These are phyloP conservation scores for Colletotrichum siamense DNA, from an alignment of 2,329 filamentous ascomycete species.

Conservation along the genomic window DNA sequence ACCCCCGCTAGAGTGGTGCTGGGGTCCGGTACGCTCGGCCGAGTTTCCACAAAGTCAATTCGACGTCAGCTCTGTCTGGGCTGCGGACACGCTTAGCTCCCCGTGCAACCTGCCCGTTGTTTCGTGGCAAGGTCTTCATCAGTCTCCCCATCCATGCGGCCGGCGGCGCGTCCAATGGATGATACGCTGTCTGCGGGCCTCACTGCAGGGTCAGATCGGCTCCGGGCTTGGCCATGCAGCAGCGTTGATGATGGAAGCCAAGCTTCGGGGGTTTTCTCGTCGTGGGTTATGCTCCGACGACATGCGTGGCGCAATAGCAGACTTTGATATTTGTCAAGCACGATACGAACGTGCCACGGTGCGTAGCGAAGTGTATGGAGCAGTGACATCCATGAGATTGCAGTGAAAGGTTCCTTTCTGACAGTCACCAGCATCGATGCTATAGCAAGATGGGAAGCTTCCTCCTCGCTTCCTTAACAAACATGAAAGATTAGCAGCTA, in stretches of 20 bases:
- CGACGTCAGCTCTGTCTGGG: neutral
- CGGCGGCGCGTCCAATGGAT: neutral
- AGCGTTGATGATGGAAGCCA: neutral
- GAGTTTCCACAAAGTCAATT: neutral
- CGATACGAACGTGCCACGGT: too few relatives aligned
- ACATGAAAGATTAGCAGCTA: too few relatives aligned
- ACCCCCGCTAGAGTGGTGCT: neutral
- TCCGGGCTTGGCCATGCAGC: neutral
- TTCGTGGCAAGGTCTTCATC: neutral
- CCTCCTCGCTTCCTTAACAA: neutral
- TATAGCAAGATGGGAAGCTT: neutral
- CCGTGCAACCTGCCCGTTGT: neutral
- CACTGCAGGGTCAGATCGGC: neutral
- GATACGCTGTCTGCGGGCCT: neutral
- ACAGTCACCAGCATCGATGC: neutral
- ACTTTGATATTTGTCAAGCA: neutral
- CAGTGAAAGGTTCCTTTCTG: too few relatives aligned
- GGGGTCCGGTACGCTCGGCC: neutral
- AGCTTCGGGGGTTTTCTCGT: neutral
- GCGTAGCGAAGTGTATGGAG: too few relatives aligned
- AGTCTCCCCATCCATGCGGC: neutral
- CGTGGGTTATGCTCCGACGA: neutral
- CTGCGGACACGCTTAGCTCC: neutral
- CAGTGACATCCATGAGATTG: neutral
- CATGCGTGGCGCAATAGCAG: neutral